Evolutionary conservation across 129 eudicot genomes (phyloP), one percentile per base, ranked within the genome.

Genomic region (Solidago caesia): DNA sequence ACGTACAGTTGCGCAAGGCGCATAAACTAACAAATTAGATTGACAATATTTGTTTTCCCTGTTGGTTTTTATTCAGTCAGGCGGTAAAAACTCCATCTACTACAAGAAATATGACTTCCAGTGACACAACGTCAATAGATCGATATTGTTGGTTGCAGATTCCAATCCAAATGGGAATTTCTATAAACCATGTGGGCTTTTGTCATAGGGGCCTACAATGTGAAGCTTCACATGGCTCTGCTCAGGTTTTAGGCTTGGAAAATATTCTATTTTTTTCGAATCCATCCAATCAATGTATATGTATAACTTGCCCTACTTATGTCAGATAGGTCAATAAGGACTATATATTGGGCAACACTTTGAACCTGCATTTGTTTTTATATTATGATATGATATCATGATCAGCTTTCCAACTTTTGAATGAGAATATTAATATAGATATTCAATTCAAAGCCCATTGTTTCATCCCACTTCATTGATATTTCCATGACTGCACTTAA

Each of bases 191-290:
- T 43, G 25, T 43, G 3, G 55, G 53, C 44, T 26, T 58, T 3
- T 25, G 21, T 21, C 21, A 21, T 21, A 21, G 21, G 21, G 73
- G 74, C 80, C 73, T 67, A 76, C 67, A 21, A 69, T 77, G 70
- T 77, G 51, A 59, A 58, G 44, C 64, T 15, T 70, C 81, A 77
- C 81, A 70, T 70, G 81, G 63, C 71, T 77, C 70, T 77, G 21
- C 76, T 68, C 61, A 13, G 12, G 81, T 77, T 76, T 47, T 67
- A 75, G 27, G 48, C 47, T 47, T 65, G 25, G 7, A 25, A 75
- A 67, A 75, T 75, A 57, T 27, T 15, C 4, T 5, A 2, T 48
- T 49, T 67, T 52, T 67, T 52, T 9, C 16, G 44, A 52, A 55
- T 44, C 46, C 46, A 55, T 67, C 59, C 13, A 53, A 6, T 56